Evolutionary conservation across 805 yeast species (phyloP).

Genomic region (Spathaspora girioi): DNA sequence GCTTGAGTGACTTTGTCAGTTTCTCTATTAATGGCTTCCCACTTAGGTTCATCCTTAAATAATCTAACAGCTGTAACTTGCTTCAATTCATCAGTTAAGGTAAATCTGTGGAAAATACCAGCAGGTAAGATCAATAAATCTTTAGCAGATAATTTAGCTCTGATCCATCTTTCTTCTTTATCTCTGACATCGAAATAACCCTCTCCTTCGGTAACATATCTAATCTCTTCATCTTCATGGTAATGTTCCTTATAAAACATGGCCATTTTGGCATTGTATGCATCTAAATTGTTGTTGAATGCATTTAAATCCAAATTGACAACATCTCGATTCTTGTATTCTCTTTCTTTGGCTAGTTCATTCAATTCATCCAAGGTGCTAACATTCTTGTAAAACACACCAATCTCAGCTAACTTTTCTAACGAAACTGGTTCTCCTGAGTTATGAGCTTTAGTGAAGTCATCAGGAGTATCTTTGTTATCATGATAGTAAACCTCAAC

Average conservation of each 20-base stretch:
- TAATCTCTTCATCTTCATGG: conserved; percentile 95
- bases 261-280: conserved; percentile 60
- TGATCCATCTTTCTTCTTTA: conserved; percentile 63
- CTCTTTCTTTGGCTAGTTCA: conserved; percentile 60
- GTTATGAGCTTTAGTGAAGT: conserved; percentile 67
- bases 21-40: conserved; percentile 84
- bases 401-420: conserved; percentile 52
- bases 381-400: conserved; percentile 62
- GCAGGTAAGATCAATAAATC: conserved; percentile 81
- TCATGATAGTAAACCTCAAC: conserved; percentile 61
- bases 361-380: conserved; percentile 55
- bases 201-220: conserved; percentile 84
- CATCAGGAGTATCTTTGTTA: conserved; percentile 46
- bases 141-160: conserved; percentile 58
- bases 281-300: conserved; percentile 54
- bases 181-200: conserved; percentile 90
- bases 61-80: conserved; percentile 75
- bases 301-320: conserved; percentile 57
- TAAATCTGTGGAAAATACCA: conserved; percentile 92
- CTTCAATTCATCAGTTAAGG: conserved; percentile 55
- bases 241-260: conserved; percentile 80
- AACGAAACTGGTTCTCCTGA: conserved; percentile 57
- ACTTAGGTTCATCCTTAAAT: conserved; percentile 93
- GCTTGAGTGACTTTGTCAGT: conserved; percentile 29
- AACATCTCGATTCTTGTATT: conserved; percentile 77